These are phyloP conservation scores for Candida oleophila DNA, from an alignment of 805 yeast genomes.

Conservation along the genomic window DNA sequence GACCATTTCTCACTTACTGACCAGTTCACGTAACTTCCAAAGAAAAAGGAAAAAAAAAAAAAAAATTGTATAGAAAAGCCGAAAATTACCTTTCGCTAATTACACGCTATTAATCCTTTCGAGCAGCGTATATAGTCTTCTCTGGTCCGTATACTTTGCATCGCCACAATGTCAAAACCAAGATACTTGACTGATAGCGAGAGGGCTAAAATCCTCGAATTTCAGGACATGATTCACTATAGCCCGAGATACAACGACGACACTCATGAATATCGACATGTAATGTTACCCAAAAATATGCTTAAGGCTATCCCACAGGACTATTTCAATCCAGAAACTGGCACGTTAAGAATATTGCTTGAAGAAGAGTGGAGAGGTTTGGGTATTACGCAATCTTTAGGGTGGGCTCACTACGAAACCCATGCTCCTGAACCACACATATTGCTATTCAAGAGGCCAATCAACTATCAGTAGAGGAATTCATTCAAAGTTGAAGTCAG, in stretches of 20 bases:
- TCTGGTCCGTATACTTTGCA: not conserved
- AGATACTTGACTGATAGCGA: slow-evolving; percentile 82
- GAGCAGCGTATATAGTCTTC: not conserved
- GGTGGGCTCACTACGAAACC: slow-evolving; percentile 98
- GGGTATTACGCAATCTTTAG: slow-evolving; percentile 95
- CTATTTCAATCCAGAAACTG: slow-evolving; percentile 89
- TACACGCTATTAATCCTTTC: not conserved
- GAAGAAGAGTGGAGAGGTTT: slow-evolving; percentile 99
- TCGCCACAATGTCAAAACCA: slow-evolving; percentile 43
- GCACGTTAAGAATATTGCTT: slow-evolving; percentile 82
- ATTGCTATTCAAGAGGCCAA: slow-evolving; percentile 70
- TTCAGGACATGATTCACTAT: slow-evolving; percentile 91
- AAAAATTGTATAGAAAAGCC: not conserved
- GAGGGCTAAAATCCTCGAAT: slow-evolving; percentile 82
- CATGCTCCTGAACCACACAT: slow-evolving; percentile 99
- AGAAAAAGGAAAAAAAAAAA: not conserved
- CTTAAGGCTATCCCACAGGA: slow-evolving; percentile 91
- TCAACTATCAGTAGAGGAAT: slow-evolving; percentile 44
- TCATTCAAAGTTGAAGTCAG: not conserved
- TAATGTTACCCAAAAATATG: slow-evolving; percentile 95
- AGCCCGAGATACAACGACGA: slow-evolving; percentile 94
- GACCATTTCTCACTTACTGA: not conserved
- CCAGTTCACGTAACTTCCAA: not conserved
- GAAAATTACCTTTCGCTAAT: not conserved
- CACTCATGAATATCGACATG: slow-evolving; percentile 91